phyloP scores from a whole-genome alignment of 1,284 basidiomycete genomes.

The Stereum hirsutum region DNA sequence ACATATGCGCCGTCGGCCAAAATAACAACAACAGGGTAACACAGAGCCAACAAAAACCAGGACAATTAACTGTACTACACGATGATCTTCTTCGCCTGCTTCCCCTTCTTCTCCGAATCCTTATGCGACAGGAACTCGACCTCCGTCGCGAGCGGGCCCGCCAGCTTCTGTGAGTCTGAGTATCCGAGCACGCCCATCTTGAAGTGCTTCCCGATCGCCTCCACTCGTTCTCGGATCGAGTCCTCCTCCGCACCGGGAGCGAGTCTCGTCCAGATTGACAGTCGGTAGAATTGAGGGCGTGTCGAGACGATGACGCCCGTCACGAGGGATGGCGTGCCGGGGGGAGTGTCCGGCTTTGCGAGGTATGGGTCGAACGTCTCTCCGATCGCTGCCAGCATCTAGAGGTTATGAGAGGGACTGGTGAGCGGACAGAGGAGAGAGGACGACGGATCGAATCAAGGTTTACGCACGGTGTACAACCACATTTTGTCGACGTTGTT shows the following conservation, averaged over 20 bases:
- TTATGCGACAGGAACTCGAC: constrained; percentile 93
- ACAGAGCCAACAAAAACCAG: background rate
- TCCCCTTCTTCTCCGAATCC: constrained; percentile 93
- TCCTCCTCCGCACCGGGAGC: constrained; percentile 49
- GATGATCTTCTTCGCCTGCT: constrained; percentile 70
- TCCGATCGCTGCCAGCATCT: constrained; percentile 97
- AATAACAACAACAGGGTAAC: constrained; percentile 7
- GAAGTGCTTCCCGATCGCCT: constrained; percentile 75
- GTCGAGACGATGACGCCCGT: constrained; percentile 95
- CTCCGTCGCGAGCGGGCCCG: constrained; percentile 81
- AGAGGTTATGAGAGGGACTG: constrained; percentile 7
- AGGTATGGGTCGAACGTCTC: constrained; percentile 90
- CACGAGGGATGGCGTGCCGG: constrained; percentile 71
- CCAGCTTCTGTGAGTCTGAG: constrained; percentile 62
- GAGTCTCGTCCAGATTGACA: constrained; percentile 94
- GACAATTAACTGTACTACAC: constrained; percentile 28
- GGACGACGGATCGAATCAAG: constrained; percentile 33
- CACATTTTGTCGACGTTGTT: constrained; percentile 88
- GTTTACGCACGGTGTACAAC: constrained; percentile 94
- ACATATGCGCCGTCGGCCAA: no score
- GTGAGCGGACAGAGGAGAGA: background rate
- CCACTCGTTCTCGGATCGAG: constrained; percentile 42
- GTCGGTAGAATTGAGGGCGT: constrained; percentile 90
- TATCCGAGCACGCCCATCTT: constrained; percentile 88
- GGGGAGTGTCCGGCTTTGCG: constrained; percentile 37